Base-by-base conservation (phyloP, 2,329 filamentous ascomycete genomes). In the Penicillium psychrosexuale region DNA sequence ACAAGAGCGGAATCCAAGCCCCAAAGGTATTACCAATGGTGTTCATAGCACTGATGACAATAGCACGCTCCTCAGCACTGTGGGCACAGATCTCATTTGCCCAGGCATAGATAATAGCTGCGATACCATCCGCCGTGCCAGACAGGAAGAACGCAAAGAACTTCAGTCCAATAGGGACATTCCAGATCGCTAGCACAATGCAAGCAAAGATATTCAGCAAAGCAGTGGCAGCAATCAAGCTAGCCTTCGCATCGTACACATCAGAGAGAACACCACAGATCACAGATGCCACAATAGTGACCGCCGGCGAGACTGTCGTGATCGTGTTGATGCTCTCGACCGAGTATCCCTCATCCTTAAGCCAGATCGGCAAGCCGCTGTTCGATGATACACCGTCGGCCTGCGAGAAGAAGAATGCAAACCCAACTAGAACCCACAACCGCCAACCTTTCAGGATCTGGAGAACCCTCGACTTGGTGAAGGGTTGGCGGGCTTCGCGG, bases 21-120 rank as follows among this genome's bases (percentile, higher is more conserved):
- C 66, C 66, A 56, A 68, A 67, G 1, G 66, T 62, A 61, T 68
- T 67, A 1, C 72, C 71, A 17, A 75, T 53, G 0, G 72, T 74
- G 34, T 65, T 65, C 61, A 63, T 62, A 0, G 62, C 55, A 57
- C 62, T 64, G 34, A 65, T 62, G 9, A 65, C 62, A 27, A 65
- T 38, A 7, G 62, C 62, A 22, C 63, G 55, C 43, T 65, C 63
- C 53, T 65, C 63, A 0, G 63, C 66, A 67, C 72, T 72, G 67
- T 73, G 27, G 50, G 72, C 40, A 63, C 63, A 65, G 12, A 65
- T 62, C 43, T 65, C 63, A 44, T 65, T 65, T 24, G 61, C 62
- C 62, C 63, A 65, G 3, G 62, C 58, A 40, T 60, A 63, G 7
- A 65, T 58, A n/a, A 64, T 62, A 28, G 58, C 60, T n/a, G 61